Evolutionary conservation across 345 rosid genomes (phyloP).

Genomic region (Citrus trifoliata): DNA sequence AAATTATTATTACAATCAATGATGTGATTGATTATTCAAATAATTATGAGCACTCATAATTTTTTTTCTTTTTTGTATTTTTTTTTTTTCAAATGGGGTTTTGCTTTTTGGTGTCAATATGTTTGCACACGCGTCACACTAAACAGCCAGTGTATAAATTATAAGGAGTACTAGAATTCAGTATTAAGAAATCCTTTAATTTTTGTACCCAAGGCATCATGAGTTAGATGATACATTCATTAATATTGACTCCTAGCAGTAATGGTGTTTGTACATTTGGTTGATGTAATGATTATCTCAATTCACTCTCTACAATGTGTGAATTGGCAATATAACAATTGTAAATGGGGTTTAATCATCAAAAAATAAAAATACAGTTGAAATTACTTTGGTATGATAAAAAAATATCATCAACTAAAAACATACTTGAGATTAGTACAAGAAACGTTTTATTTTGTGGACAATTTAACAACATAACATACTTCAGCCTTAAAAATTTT

Average conservation of each 20-base stretch:
- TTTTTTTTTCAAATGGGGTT: background rate
- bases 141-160: background rate
- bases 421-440: no score
- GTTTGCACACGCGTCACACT: background rate
- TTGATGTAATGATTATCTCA: no score
- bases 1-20: conserved; percentile 4
- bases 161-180: background rate
- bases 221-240: background rate
- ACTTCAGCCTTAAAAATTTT: no score
- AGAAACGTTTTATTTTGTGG: no score
- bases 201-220: background rate
- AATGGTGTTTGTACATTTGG: background rate
- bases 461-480: no score
- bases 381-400: no score
- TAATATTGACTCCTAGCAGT: no score
- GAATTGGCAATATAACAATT: no score
- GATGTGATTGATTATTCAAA: conserved; percentile 2
- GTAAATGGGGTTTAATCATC: background rate
- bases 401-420: no score
- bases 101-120: background rate
- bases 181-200: background rate
- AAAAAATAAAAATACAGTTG: no score
- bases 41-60: background rate
- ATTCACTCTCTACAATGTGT: no score
- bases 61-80: no score